Percentiles rank a stretch among this genome's conserved stretches.
Evolutionary conservation across 2,329 filamentous ascomycete species (phyloP).

Genomic region (Mycosphaerella arachidis): DNA sequence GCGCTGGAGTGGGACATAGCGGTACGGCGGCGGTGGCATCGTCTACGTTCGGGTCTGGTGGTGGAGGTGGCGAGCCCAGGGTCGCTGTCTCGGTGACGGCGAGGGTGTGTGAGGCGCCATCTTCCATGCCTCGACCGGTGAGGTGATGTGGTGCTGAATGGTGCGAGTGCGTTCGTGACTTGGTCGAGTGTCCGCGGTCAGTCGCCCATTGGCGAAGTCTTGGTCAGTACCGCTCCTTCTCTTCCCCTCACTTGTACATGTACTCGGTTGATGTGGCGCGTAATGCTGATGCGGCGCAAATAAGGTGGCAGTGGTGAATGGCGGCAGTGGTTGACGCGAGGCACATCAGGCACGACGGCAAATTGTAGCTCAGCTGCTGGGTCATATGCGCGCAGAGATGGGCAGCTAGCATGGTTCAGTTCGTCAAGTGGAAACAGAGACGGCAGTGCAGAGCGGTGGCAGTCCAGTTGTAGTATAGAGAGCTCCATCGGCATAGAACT

Average conservation of each 20-base stretch:
- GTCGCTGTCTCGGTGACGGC: slow-evolving; percentile 9
- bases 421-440: neutral
- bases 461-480: neutral
- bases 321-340: neutral
- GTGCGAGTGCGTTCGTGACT: neutral
- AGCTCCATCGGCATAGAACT: no score
- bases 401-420: neutral
- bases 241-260: neutral
- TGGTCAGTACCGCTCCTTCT: neutral
- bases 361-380: neutral
- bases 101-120: slow-evolving; percentile 17
- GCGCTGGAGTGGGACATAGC: slow-evolving; percentile 9
- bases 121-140: slow-evolving; percentile 22
- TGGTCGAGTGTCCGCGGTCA: neutral
- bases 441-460: neutral
- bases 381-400: neutral
- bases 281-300: neutral
- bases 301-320: neutral
- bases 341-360: neutral
- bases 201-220: neutral
- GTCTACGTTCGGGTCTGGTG: slow-evolving; percentile 25
- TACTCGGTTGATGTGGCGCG: neutral
- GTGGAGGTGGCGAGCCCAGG: slow-evolving; percentile 22
- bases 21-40: slow-evolving; percentile 19
- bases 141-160: neutral